Conservation (phyloP, 2,329 filamentous ascomycete genomes). For the Fusarium proliferatum region DNA sequence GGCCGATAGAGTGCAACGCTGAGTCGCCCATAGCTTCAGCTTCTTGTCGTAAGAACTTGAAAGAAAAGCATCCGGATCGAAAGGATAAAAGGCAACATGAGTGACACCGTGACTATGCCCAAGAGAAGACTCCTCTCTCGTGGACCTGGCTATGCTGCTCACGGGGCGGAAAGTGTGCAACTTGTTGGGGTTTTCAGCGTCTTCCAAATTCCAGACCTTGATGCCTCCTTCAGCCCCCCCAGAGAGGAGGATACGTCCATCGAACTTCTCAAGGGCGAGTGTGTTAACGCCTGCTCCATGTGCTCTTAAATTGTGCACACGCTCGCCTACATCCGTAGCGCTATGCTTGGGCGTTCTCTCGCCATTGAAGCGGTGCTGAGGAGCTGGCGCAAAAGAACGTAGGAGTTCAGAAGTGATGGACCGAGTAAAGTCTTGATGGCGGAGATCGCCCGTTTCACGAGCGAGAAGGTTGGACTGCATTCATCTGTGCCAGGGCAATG, state of each 20-base stretch:
- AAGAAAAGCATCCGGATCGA: slow-evolving; percentile 79
- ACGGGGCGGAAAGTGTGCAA: slow-evolving; percentile 65
- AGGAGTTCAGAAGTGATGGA: slow-evolving; percentile 74
- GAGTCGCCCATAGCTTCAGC: slow-evolving; percentile 79
- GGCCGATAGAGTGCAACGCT: slow-evolving; percentile 68
- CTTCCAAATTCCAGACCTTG: slow-evolving; percentile 87
- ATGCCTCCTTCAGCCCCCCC: slow-evolving; percentile 88
- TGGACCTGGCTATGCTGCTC: slow-evolving; percentile 60
- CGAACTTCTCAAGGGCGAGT: slow-evolving; percentile 83
- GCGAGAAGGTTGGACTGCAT: slow-evolving; percentile 83
- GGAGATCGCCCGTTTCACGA: slow-evolving; percentile 76
- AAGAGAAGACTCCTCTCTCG: slow-evolving; percentile 41
- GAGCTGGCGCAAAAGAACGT: slow-evolving; percentile 74
- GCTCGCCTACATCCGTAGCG: slow-evolving; percentile 41
- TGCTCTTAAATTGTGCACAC: slow-evolving; percentile 64
- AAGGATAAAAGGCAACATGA: slow-evolving; percentile 81
- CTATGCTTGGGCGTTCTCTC: slow-evolving; percentile 34
- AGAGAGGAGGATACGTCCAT: slow-evolving; percentile 80
- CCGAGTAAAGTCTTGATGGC: slow-evolving; percentile 71
- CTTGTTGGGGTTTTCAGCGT: slow-evolving; percentile 57
- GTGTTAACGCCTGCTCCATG: slow-evolving; percentile 84
- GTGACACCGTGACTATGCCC: slow-evolving; percentile 78
- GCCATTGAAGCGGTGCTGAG: slow-evolving; percentile 77
- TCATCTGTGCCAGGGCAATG: slow-evolving; percentile 47
- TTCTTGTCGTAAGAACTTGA: slow-evolving; percentile 83